These are phyloP conservation scores for Fusarium udum DNA, from an alignment of 2,329 filamentous ascomycete species.

Conservation along the genomic window DNA sequence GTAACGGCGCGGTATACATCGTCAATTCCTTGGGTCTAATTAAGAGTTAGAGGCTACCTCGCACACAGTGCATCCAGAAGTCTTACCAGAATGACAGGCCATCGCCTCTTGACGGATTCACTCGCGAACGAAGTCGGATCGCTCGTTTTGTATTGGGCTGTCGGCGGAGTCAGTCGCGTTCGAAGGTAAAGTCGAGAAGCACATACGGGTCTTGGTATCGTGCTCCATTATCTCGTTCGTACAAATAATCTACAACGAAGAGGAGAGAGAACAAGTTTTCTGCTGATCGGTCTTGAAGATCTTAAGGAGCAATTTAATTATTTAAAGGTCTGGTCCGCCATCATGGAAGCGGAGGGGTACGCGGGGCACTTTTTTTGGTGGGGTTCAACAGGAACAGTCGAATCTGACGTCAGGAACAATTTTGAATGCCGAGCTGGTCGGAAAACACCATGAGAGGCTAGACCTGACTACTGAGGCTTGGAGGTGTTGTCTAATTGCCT, in stretches of 20 bases:
- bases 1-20: conserved; percentile 84
- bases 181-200: not conserved
- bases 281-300: conserved; percentile 11
- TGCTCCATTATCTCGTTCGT: conserved; percentile 63
- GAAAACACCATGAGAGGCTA: conserved; percentile 16
- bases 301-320: conserved; percentile 18
- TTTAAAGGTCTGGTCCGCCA: conserved; percentile 1
- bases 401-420: conserved; percentile 42
- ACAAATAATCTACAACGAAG: not conserved
- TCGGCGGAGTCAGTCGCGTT: conserved; percentile 24
- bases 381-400: conserved; percentile 23
- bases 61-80: not conserved
- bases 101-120: conserved; percentile 84
- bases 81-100: conserved; percentile 90
- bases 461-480: not conserved
- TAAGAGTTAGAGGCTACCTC: not conserved
- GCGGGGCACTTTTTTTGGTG: conserved; percentile 41
- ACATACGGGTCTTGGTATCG: conserved; percentile 77
- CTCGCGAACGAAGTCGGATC: conserved; percentile 90
- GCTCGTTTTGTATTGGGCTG: conserved; percentile 80
- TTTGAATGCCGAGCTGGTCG: conserved; percentile 10
- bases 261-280: not conserved
- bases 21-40: conserved; percentile 88
- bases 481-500: not conserved
- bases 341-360: conserved; percentile 45